A percentile compares a stretch with the other conserved stretches of the same genome.
phyloP scores from a whole-genome alignment of 1,139 yeast species.

The Hemisphaericaspora xylofermentans region DNA sequence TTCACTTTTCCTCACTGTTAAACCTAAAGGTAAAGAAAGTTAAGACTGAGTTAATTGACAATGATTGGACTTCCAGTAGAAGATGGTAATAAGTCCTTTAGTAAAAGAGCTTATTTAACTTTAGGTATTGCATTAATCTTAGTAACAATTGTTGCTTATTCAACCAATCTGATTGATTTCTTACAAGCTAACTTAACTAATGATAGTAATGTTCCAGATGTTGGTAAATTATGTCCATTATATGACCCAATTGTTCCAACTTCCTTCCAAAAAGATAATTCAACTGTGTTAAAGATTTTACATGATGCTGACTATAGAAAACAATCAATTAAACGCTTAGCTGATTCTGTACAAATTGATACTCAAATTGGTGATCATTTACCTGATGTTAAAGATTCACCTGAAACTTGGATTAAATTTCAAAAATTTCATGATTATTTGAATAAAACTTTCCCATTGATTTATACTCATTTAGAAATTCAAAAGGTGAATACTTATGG shows the following conservation, averaged over 20 bases:
- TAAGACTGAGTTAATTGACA: too few species aligned
- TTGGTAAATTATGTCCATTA: constrained; percentile 28
- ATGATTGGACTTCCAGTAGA: constrained; percentile 20
- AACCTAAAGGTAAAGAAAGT: too few species aligned
- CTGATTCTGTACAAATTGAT: constrained; percentile 44
- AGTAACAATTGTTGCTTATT: constrained; percentile 19
- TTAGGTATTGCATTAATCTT: constrained; percentile 13
- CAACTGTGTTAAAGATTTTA: constrained; percentile 33
- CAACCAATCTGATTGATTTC: constrained; percentile 24
- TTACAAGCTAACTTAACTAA: constrained; percentile 24
- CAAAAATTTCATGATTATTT: constrained; percentile 56
- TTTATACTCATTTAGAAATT: constrained; percentile 47
- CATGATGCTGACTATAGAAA: constrained; percentile 34
- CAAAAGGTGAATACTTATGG: constrained; percentile 58
- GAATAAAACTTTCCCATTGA: constrained; percentile 56
- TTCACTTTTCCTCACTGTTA: too few species aligned
- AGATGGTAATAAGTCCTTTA: constrained; percentile 2
- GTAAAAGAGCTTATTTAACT: constrained; percentile 4
- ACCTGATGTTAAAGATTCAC: constrained; percentile 38
- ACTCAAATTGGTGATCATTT: constrained; percentile 47
- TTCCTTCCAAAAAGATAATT: constrained; percentile 30
- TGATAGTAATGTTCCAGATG: constrained; percentile 14
- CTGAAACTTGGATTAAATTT: constrained; percentile 45
- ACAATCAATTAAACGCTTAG: constrained; percentile 34
- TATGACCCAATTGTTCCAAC: constrained; percentile 31